These are phyloP conservation scores for Agrocybe praecox DNA, from an alignment of 768 basidiomycete genomes.

Conservation along the genomic window DNA sequence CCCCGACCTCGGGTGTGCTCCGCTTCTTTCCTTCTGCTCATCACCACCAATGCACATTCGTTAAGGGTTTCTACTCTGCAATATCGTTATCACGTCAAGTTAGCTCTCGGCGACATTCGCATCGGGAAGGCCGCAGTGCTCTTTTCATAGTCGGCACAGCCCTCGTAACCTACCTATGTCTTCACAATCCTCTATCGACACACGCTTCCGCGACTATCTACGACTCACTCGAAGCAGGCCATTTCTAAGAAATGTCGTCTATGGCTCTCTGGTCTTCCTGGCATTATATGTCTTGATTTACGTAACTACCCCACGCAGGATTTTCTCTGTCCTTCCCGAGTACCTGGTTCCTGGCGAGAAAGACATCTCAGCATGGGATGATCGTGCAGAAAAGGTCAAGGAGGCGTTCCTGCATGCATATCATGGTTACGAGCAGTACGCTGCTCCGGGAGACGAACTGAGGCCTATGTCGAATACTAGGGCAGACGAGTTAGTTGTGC, in stretches of 20 bases:
- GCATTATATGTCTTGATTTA: conserved; percentile 29
- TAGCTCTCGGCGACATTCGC: too few species aligned
- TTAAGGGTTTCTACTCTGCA: too few species aligned
- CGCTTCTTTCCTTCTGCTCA: too few species aligned
- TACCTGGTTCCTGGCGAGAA: conserved; percentile 4
- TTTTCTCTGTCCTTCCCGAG: conserved; percentile 13
- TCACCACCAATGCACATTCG: too few species aligned
- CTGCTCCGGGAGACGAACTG: conserved; percentile 67
- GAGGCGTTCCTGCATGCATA: conserved; percentile 71
- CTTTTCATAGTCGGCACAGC: too few species aligned
- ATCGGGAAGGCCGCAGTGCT: too few species aligned
- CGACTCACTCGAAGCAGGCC: conserved; percentile 26
- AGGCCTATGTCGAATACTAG: conserved; percentile 48
- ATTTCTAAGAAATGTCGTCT: conserved; percentile 30
- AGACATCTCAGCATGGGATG: conserved; percentile 44
- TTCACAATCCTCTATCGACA: not conserved
- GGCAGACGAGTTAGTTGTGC: conserved; percentile 50
- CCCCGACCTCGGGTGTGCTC: too few species aligned
- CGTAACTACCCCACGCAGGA: conserved; percentile 9
- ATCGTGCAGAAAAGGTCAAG: conserved; percentile 58
- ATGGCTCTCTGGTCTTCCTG: conserved; percentile 25
- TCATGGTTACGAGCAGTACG: conserved; percentile 60
- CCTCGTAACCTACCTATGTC: not conserved
- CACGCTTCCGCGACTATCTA: conserved; percentile 1
- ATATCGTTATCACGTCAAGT: too few species aligned